These are phyloP conservation scores for Candida sanyaensis DNA, from an alignment of 1,139 yeast species.

Conservation along the genomic window DNA sequence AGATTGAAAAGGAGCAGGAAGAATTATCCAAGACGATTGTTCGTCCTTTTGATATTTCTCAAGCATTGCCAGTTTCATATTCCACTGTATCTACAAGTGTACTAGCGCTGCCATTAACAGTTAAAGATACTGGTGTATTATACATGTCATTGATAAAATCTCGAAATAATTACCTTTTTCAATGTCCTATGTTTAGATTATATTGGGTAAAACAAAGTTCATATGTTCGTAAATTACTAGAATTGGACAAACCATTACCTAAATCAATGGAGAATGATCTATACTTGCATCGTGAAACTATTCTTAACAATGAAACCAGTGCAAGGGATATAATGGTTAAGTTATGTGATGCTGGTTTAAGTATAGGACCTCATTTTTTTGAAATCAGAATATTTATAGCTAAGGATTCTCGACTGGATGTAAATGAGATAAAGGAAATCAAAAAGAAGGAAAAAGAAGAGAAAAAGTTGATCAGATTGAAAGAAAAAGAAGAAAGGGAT, in stretches of 20 bases:
- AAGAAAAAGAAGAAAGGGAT: constrained; percentile 9
- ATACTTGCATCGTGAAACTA: constrained; percentile 35
- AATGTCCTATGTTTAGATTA: constrained; percentile 70
- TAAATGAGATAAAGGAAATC: constrained; percentile 34
- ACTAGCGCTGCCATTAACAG: constrained; percentile 65
- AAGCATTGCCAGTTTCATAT: constrained; percentile 71
- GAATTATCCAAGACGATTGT: constrained; percentile 44
- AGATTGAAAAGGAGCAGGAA: constrained; percentile 49
- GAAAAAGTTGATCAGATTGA: constrained; percentile 16
- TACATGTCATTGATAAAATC: constrained; percentile 76
- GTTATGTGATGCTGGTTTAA: constrained; percentile 71
- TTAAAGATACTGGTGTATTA: constrained; percentile 71
- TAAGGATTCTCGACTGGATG: constrained; percentile 62
- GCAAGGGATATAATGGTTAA: constrained; percentile 89
- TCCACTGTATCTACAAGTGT: constrained; percentile 47
- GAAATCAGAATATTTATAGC: constrained; percentile 77
- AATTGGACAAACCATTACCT: constrained; percentile 32
- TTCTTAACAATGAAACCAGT: constrained; percentile 48
- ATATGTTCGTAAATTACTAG: constrained; percentile 43
- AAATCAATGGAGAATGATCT: constrained; percentile 25
- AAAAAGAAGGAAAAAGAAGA: constrained; percentile 30
- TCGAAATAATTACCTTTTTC: constrained; percentile 68
- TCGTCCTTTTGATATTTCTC: constrained; percentile 68
- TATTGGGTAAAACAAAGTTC: constrained; percentile 74
- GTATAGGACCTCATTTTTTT: constrained; percentile 82